Evolutionary conservation across 2,329 filamentous ascomycete genomes (phyloP), one percentile per base, ranked within the genome.

Genomic region (Xylogone sp.): DNA sequence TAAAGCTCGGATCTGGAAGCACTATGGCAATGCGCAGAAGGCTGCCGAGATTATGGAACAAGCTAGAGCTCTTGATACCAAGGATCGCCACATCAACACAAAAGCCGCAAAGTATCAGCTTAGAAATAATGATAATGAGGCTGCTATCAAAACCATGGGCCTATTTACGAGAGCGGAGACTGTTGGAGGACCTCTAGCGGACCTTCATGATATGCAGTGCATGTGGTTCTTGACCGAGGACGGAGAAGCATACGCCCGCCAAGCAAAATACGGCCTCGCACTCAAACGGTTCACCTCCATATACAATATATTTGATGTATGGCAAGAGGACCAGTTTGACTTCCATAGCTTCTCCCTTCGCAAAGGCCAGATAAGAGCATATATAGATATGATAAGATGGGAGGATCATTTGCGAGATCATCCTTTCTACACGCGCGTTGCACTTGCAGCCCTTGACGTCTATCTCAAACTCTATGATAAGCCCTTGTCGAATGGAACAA

Each of bases 311-410:
- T 99, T 99, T 64, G 93, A 97, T 59, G 84, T 90, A 19, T 99
- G 94, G 94, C 88, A 96, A 66, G 95, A 99, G 68, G 94, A 99
- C 62, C 94, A 99, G 65, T 97, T 97, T 63, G 94, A 99, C 68
- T 99, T 99, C 76, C 95, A 99, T 76, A 90, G 84, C 68, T 99
- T 99, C 71, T 97, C 91, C 19, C 76, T 99, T n/a, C 81, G 94
- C 19, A 99, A 97, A 71, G 95, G 95, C 13, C 93, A 96, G 76
- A 90, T 97, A 54, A 81, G 93, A 51, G 89, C 94, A 1, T 99
- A 99, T 66, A 77, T 99, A 42, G 92, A 97, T 62, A 96, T 99
- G 90, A 79, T 99, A 45, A 83, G 88, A 61, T 99, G 94, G 95
- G 93, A 97, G 68, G 92, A 99, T 66, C 83, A 85, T 55, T 72